phyloP scores from a whole-genome alignment of 495 filamentous ascomycete genomes.

The Lasiosphaeris hirsuta region DNA sequence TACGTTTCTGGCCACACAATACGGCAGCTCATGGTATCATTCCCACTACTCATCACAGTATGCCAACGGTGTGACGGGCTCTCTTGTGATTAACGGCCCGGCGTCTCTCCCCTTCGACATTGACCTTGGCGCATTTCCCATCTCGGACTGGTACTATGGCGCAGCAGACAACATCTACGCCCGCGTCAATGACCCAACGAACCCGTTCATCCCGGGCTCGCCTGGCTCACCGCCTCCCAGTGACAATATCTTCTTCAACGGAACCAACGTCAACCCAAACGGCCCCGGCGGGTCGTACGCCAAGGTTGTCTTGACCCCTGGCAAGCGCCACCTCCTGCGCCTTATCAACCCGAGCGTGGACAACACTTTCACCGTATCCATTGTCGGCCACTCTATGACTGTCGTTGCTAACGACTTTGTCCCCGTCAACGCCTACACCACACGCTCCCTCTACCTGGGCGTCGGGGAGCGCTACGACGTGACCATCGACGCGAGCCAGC shows the following conservation, averaged over 20 bases:
- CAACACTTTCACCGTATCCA: slow-evolving; percentile 43
- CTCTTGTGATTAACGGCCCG: slow-evolving; percentile 56
- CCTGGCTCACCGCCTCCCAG: slow-evolving; percentile 25
- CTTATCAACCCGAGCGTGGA: slow-evolving; percentile 54
- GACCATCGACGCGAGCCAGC: slow-evolving; percentile 56
- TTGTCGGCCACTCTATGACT: slow-evolving; percentile 49
- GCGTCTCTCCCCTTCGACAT: slow-evolving; percentile 48
- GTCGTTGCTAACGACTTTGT: slow-evolving; percentile 50
- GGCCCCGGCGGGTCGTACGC: slow-evolving; percentile 33
- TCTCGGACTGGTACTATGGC: slow-evolving; percentile 45
- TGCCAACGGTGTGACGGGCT: slow-evolving; percentile 44
- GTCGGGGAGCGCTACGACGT: slow-evolving; percentile 68
- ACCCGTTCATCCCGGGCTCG: slow-evolving; percentile 26
- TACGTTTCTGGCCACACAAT: slow-evolving; percentile 50
- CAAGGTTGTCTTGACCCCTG: slow-evolving; percentile 33
- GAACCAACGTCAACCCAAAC: slow-evolving; percentile 35
- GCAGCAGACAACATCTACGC: slow-evolving; percentile 18
- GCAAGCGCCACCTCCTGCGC: slow-evolving; percentile 47
- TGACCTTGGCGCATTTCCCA: slow-evolving; percentile 42
- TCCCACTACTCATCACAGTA: slow-evolving; percentile 54
- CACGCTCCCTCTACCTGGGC: slow-evolving; percentile 45
- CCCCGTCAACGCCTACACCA: slow-evolving; percentile 46
- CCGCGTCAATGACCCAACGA: slow-evolving; percentile 20
- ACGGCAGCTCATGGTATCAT: slow-evolving; percentile 46
- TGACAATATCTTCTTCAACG: slow-evolving; percentile 35